Percentiles rank a stretch among this genome's conserved stretches.
phyloP scores from a whole-genome alignment of 2,329 filamentous ascomycete species.

The Colletotrichum lupini region DNA sequence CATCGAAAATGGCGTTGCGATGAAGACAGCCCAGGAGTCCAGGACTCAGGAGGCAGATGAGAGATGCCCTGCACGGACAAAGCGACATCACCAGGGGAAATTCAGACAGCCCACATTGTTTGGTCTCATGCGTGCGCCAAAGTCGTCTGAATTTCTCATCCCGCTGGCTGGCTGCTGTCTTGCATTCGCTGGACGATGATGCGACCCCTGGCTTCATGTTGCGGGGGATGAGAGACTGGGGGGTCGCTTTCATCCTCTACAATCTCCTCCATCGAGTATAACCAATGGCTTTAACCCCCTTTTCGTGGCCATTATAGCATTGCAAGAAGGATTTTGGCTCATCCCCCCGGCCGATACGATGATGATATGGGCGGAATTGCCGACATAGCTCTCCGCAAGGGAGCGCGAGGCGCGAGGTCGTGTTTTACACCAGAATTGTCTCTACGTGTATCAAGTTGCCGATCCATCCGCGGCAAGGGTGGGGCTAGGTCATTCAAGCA shows the following conservation, averaged over 20 bases:
- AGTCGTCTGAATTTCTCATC: background rate
- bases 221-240: background rate
- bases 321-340: background rate
- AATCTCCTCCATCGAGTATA: background rate
- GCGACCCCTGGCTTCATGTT: background rate
- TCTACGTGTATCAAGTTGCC: constrained; percentile 4
- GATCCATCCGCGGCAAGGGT: background rate
- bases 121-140: background rate
- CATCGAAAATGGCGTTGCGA: background rate
- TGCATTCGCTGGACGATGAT: background rate
- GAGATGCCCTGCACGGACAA: background rate
- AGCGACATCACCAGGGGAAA: background rate
- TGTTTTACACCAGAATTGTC: background rate
- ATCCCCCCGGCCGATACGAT: background rate
- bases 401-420: background rate
- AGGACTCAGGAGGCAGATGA: background rate
- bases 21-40: background rate
- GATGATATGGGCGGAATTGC: background rate
- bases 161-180: background rate
- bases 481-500: background rate
- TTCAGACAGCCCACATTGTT: background rate
- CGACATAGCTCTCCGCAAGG: background rate
- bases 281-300: background rate
- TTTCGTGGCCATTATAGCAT: background rate
- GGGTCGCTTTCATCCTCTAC: background rate